Evolutionary conservation across 768 basidiomycete species (phyloP), one percentile per base, ranked within the genome.

Genomic region (Cystobasidium ongulense): DNA sequence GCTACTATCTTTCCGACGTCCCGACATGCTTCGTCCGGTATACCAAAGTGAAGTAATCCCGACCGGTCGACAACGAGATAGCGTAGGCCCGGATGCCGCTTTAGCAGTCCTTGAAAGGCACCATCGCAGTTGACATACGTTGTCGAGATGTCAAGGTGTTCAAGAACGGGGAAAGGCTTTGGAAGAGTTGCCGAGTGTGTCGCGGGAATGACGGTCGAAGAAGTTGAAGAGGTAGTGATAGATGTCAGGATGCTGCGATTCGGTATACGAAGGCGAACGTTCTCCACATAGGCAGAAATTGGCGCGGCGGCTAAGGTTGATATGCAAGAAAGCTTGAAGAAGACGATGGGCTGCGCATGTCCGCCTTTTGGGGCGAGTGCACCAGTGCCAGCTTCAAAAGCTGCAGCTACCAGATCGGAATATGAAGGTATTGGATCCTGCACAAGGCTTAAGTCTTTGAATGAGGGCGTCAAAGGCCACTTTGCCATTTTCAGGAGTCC

Each of bases 301-400:
- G 83, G 81, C 0, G 87, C 86, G 36, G 79, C 76, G 0, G 83
- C 80, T 62, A 90, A 80, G 1, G 79, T 79, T 0, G 84, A 81
- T 63, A 94, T 81, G 43, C 76, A 78, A 21, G 63, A 68, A 70
- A 95, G 83, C 50, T 85, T 75, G 63, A 74, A 77, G 72, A 77
- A 78, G 57, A 76, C 90, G 75, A 96, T 84, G 0, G 93, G 93
- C 78, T 95, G 93, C 0, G 92, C 93, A 75, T 89, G 89, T 39
- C 82, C 77, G 18, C 76, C 75, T 52, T 73, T 38, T 1, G 63
- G 75, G 36, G 50, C 80, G 4, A 77, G 80, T 17, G 82, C 75
- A 25, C 74, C 17, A 7, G 29, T 36, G 8, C 68, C 68, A 38
- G 68, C 33, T 52, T 71, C 53, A 18, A 71, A 38, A 27, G 68